Evolutionary conservation across 164 flowering plant species (phyloP), one percentile per base, ranked within the genome.

Genomic region (Chimonanthus salicifolius): DNA sequence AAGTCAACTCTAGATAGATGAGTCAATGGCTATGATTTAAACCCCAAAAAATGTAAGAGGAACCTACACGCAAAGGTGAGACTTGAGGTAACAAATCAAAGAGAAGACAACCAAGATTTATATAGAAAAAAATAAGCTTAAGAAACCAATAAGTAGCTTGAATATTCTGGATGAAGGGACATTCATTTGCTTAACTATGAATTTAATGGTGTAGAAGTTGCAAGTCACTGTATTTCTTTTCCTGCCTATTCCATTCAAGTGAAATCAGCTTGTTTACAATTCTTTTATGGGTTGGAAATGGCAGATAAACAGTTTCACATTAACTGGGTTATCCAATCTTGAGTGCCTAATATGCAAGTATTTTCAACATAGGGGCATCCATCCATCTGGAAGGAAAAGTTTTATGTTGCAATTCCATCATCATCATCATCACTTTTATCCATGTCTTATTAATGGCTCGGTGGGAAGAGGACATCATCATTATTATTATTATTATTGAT

Each of bases 401-500:
- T 54, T 4, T 54, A 3, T 13, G 13, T 54, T 54, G 60, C 60
- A 54, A 9, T 54, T 54, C 60, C 4, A 54, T 54, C 15, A 10
- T 13, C 15, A 8, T 54, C 10, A 54, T 16, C 15, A 16, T 11
- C 0, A 13, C 4, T 54, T 16, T 3, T 10, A 10, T 54, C 60
- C 60, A 10, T 54, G 60, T 54, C 15, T 54, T 54, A 16, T 54
- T 33, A 33, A 49, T 77, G 44, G 60, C 71, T 80, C 93, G 98
- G 98, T 82, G 99, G 98, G 78, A 90, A 77, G 89, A 95, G 90
- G 74, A 93, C 98, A 45, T 68, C 87, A 10, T 88, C 33, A 33
- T 33, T 1, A 33, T 33, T 1, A 33, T 33, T 33, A 33, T 33
- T 33, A 33, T 33, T 33, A 33, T 33, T 33, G 33, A 33, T 33